Base-by-base conservation (phyloP, 495 filamentous ascomycete species). In the Aspergillus coremiiformis region DNA sequence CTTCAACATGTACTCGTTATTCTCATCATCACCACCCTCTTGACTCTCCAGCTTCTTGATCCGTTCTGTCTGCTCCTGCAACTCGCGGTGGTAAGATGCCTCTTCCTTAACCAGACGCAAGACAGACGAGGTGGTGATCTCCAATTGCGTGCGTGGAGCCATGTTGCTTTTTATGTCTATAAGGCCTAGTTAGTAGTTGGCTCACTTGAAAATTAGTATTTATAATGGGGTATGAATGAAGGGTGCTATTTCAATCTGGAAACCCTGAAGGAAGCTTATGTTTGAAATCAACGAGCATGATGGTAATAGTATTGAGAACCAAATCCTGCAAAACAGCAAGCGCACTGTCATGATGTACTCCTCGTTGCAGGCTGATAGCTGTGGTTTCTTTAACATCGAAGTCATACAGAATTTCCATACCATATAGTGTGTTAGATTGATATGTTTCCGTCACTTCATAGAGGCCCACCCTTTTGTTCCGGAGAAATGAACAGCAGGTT, bases 31-130 rank as follows among this genome's bases (percentile, higher is more conserved):
- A 7, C 41, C 61, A 17, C 78, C 79, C 3, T 74, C 69, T 5
- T 61, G 66, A 27, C 56, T 53, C 59, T 66, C 67, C 14, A 90
- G 73, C 69, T 86, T 84, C 71, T 80, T 68, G 33, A 96, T 77
- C 37, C 85, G 83, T 52, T 75, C 74, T 49, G 85, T 77, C 59
- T 96, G 89, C 51, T 81, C 68, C 52, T 76, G 70, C 19, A 88
- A 76, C 63, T 98, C 93, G 57, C 84, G 83, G 69, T 89, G 86
- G 72, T 98, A 96, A 65, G 82, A 90, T 29, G 77, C 74, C 63
- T 96, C 89, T 66, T 98, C 93, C 66, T 95, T 96, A 49, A 96
- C 80, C 44, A 96, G 77, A 47, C 92, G 89, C 58, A 80, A 72
- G 59, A 96, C 76, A 19, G 84, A 79, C 42, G 81, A 80, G 15